phyloP scores from a whole-genome alignment of 2,329 filamentous ascomycete genomes.

The Aspergillus ochraceus region DNA sequence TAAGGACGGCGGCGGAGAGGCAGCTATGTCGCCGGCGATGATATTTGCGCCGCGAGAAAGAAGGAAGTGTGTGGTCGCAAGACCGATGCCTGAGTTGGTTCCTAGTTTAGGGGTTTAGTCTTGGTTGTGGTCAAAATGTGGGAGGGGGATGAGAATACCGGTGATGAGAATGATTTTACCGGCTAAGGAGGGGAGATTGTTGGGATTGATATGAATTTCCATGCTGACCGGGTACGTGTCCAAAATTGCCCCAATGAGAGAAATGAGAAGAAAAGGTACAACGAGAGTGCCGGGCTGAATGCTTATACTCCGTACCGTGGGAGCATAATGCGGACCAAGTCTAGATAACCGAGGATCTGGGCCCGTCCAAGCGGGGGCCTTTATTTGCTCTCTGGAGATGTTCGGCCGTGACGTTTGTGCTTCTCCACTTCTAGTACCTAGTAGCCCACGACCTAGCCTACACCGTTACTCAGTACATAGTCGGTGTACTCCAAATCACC shows the following conservation, averaged over 20 bases:
- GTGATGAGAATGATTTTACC: constrained; percentile 57
- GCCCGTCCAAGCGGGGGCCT: no score
- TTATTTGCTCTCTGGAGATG: not conserved
- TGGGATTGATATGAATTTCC: constrained; percentile 10
- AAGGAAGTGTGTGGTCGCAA: constrained; percentile 55
- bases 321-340: not conserved
- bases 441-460: not conserved
- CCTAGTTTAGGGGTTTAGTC: constrained; percentile 34
- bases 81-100: constrained; percentile 61
- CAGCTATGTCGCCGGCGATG: constrained; percentile 52
- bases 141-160: constrained; percentile 33
- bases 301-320: no score
- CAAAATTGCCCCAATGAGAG: not conserved
- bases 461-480: not conserved
- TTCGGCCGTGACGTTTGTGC: not conserved
- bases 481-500: no score
- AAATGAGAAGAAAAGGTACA: no score
- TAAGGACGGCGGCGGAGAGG: not conserved
- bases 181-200: constrained; percentile 33
- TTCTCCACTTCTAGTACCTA: not conserved
- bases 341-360: not conserved
- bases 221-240: not conserved
- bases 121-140: not conserved
- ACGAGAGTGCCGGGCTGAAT: no score
- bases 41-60: constrained; percentile 56